Evolutionary conservation across 192 early-diverging fungal species (phyloP), one percentile per base, ranked within the genome.

Genomic region (Rhizoclosmatium sp.): DNA sequence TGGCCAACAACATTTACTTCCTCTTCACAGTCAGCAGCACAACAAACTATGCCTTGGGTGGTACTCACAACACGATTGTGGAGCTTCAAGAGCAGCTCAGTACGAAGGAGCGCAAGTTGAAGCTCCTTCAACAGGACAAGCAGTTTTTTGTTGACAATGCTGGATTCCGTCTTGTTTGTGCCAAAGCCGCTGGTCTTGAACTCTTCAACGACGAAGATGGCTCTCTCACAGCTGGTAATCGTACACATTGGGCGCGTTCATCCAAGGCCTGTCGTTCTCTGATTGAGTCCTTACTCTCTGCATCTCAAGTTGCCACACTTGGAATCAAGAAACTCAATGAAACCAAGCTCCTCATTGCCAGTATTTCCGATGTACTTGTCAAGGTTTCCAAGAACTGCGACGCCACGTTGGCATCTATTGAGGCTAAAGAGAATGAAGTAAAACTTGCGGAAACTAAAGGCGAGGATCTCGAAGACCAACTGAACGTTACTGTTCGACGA

Each of bases 81-180:
- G 16, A 67, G 56, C 65, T 67, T 19, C 65, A 67, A 31, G 39
- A 59, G 31, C 65, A 31, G 14, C 56, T 67, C 19, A 19, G 16
- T 48, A 67, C 56, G 16, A 14, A 14, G 14, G 65, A 67, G 14
- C 19, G 16, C 31, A 14, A 14, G 56, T 31, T 67, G 56, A 67
- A 67, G 16, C 65, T 67, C 56, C 14, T 67, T 16, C 31, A 23
- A 19, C 65, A 16, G 16, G 65, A 67, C 31, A 14, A 23, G 16
- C 14, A 19, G 56, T 67, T 67, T 67, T 67, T 67, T 67, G 31
- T 67, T 14, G 65, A 67, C 56, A 67, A 23, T 23, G 23, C 14
- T 23, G 65, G 56, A 19, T 67, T 67, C 65, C 65, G 65, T 19
- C 65, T 67, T 59, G 65, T 23, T 67, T 67, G 65, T 59, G 65